phyloP scores from a whole-genome alignment of 331 rosid genomes.

The Malus hybrid region DNA sequence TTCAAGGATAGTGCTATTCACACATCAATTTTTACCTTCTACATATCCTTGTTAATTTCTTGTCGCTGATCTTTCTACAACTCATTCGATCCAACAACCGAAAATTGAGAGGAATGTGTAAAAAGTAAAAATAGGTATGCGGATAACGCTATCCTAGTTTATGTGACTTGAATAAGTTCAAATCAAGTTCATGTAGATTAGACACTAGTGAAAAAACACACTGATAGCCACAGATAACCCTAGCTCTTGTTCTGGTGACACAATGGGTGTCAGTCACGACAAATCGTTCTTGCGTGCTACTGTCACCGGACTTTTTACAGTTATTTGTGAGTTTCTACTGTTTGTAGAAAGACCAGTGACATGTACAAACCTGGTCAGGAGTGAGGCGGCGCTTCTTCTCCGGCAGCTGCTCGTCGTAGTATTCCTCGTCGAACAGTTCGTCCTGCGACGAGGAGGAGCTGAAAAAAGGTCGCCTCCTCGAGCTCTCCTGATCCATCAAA shows the following conservation, averaged over 20 bases:
- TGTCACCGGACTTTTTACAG: neutral
- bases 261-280: neutral
- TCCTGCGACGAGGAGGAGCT: constrained; percentile 47
- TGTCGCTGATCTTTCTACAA: too few relatives aligned
- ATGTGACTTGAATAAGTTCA: too few relatives aligned
- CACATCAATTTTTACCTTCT: too few relatives aligned
- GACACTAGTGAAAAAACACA: neutral
- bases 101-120: too few relatives aligned
- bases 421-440: constrained; percentile 79
- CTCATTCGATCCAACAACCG: too few relatives aligned
- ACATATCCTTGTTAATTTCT: too few relatives aligned
- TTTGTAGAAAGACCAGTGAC: neutral
- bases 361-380: constrained; percentile 58
- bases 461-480: constrained; percentile 66
- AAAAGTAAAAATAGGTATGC: too few relatives aligned
- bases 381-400: constrained; percentile 97
- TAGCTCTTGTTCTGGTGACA: neutral
- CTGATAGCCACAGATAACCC: neutral
- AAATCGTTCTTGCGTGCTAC: neutral
- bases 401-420: constrained; percentile 82
- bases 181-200: neutral
- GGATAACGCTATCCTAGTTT: too few relatives aligned
- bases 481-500: constrained; percentile 50
- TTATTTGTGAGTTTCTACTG: neutral
- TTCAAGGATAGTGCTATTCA: neutral